These are phyloP conservation scores for Lipomyces anomalus DNA, from an alignment of 805 yeast species.

Conservation along the genomic window DNA sequence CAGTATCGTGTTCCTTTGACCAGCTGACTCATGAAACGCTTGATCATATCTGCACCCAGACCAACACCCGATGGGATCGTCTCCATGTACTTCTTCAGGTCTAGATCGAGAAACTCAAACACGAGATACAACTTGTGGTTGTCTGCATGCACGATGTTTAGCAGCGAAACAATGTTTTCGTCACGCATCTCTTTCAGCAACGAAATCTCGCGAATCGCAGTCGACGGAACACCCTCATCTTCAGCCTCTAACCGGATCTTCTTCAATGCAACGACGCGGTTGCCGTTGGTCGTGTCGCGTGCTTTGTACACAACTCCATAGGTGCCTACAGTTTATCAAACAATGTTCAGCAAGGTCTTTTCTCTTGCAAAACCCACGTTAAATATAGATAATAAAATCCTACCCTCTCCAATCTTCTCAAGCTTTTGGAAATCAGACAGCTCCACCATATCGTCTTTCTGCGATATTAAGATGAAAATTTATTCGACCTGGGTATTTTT, in stretches of 20 bases:
- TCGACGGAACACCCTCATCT: constrained; percentile 97
- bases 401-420: constrained; percentile 95
- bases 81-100: constrained; percentile 95
- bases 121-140: constrained; percentile 87
- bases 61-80: constrained; percentile 86
- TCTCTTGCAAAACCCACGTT: background rate
- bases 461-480: background rate
- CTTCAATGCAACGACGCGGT: constrained; percentile 91
- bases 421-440: constrained; percentile 86
- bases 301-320: constrained; percentile 98
- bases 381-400: constrained; percentile 24
- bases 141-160: constrained; percentile 93
- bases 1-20: constrained; percentile 88
- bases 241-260: constrained; percentile 94
- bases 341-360: background rate
- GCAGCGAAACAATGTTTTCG: constrained; percentile 84
- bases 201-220: constrained; percentile 95
- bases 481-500: background rate
- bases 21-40: constrained; percentile 86
- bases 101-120: constrained; percentile 89
- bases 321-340: constrained; percentile 49
- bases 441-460: constrained; percentile 63
- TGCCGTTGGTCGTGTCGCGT: constrained; percentile 77
- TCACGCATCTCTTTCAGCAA: constrained; percentile 88
- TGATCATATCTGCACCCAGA: constrained; percentile 82